A percentile compares a stretch with the other conserved stretches of the same genome.
Evolutionary conservation across 1,284 basidiomycete species (phyloP).

Genomic region (Kwoniella shivajii): DNA sequence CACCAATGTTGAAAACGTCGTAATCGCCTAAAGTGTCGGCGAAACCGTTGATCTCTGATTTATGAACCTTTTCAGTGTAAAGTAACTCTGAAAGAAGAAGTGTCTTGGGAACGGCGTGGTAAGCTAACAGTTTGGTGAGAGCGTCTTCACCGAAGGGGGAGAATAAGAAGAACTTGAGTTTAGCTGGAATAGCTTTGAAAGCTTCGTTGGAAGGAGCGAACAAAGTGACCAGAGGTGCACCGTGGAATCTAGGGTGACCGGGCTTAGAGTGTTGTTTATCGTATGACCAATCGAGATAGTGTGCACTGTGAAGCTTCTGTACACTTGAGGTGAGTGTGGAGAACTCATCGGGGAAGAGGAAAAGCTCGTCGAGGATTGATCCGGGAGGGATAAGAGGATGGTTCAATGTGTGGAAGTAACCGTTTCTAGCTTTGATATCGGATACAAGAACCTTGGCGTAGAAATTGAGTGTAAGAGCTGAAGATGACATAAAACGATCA

Average conservation of each 20-base stretch:
- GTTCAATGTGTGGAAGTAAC: slow-evolving; percentile 65
- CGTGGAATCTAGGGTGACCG: slow-evolving; percentile 55
- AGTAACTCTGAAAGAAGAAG: slow-evolving; percentile 63
- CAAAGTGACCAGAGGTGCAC: slow-evolving; percentile 62
- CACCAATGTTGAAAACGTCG: slow-evolving; percentile 21
- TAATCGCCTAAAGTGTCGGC: slow-evolving; percentile 10
- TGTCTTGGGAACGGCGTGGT: slow-evolving; percentile 65
- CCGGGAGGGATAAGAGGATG: slow-evolving; percentile 66
- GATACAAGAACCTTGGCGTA: slow-evolving; percentile 59
- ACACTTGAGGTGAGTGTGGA: slow-evolving; percentile 64
- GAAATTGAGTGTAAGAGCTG: slow-evolving; percentile 61
- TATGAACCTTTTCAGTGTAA: slow-evolving; percentile 35
- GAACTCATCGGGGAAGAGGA: slow-evolving; percentile 61
- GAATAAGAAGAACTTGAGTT: slow-evolving; percentile 66
- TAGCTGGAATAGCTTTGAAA: slow-evolving; percentile 62
- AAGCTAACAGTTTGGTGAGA: slow-evolving; percentile 66
- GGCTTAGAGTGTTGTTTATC: slow-evolving; percentile 58
- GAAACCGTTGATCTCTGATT: slow-evolving; percentile 15
- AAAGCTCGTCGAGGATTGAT: slow-evolving; percentile 64
- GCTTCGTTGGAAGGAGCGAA: slow-evolving; percentile 70
- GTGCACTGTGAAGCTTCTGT: slow-evolving; percentile 61
- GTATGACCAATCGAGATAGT: slow-evolving; percentile 49
- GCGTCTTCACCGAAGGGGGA: slow-evolving; percentile 65
- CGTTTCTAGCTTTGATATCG: slow-evolving; percentile 64
- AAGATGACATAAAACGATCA: neutral